Evolutionary conservation across 2,329 filamentous ascomycete genomes (phyloP).

Genomic region (Penicillium sp.): DNA sequence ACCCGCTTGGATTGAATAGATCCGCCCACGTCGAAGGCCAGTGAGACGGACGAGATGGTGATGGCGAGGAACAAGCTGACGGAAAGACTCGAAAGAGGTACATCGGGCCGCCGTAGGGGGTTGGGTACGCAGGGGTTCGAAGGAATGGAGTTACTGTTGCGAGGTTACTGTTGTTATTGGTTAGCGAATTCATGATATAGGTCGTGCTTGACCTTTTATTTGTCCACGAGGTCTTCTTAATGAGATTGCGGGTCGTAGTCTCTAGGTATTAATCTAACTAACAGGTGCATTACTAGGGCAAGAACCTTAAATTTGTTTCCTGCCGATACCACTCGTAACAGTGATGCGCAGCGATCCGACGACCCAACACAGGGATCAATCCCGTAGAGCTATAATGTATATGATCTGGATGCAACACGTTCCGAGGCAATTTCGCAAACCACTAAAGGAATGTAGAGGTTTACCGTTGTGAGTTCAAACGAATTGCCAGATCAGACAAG

Average conservation of each 20-base stretch:
- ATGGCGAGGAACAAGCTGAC: slow-evolving; percentile 83
- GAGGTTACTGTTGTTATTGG: neutral
- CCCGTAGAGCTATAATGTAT: too few species aligned
- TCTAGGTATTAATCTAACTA: neutral
- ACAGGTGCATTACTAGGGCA: neutral
- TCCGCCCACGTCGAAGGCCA: slow-evolving; percentile 96
- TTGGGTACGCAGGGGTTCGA: slow-evolving; percentile 18
- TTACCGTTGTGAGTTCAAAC: neutral
- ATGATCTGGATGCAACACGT: too few species aligned
- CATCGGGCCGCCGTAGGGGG: slow-evolving; percentile 53
- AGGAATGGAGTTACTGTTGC: neutral
- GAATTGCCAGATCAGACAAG: neutral
- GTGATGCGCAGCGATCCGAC: too few species aligned
- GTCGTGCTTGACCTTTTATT: neutral
- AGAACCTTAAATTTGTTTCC: neutral
- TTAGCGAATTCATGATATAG: neutral
- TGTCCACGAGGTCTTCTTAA: too few species aligned
- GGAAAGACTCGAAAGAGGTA: slow-evolving; percentile 78
- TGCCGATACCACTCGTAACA: too few species aligned
- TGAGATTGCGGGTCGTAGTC: neutral
- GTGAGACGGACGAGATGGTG: slow-evolving; percentile 91
- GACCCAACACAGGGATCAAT: too few species aligned
- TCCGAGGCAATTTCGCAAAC: neutral
- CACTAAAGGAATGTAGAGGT: neutral
- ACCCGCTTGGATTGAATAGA: slow-evolving; percentile 18